Evolutionary conservation across 78 protist genomes (phyloP).

Genomic region (Polysphondylium violaceum): DNA sequence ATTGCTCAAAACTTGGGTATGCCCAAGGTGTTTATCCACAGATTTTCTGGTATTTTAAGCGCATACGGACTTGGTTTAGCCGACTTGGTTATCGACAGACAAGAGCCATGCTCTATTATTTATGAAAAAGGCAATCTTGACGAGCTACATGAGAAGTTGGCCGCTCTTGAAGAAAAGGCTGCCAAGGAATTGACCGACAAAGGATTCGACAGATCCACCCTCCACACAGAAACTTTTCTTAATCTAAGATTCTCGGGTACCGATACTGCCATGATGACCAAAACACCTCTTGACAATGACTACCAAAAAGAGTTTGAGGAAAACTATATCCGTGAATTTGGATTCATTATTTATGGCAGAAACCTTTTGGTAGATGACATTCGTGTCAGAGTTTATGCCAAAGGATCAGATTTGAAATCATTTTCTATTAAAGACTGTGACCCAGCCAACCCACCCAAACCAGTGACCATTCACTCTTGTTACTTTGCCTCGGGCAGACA

Average conservation of each 20-base stretch:
- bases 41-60: constrained; percentile 89
- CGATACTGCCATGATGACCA: constrained; percentile 87
- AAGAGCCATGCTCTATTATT: constrained; percentile 76
- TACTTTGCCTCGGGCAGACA: constrained; percentile 44
- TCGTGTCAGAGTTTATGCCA: constrained; percentile 84
- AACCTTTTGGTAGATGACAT: constrained; percentile 92
- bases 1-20: constrained; percentile 93
- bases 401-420: constrained; percentile 43
- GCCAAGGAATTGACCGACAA: neutral
- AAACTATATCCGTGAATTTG: constrained; percentile 87
- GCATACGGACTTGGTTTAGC: constrained; percentile 96
- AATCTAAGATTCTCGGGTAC: constrained; percentile 92
- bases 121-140: constrained; percentile 10
- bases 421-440: neutral
- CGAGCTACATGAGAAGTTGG: constrained; percentile 11
- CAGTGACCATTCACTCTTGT: neutral
- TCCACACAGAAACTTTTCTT: constrained; percentile 44
- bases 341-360: constrained; percentile 75
- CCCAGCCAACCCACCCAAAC: constrained; percentile 21
- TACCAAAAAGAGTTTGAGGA: constrained; percentile 45
- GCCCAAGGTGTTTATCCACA: constrained; percentile 87
- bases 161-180: constrained; percentile 30
- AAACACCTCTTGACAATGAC: constrained; percentile 49
- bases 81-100: constrained; percentile 71
- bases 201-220: neutral